Conservation (phyloP, 164 flowering plant genomes). For the Santalum album region DNA sequence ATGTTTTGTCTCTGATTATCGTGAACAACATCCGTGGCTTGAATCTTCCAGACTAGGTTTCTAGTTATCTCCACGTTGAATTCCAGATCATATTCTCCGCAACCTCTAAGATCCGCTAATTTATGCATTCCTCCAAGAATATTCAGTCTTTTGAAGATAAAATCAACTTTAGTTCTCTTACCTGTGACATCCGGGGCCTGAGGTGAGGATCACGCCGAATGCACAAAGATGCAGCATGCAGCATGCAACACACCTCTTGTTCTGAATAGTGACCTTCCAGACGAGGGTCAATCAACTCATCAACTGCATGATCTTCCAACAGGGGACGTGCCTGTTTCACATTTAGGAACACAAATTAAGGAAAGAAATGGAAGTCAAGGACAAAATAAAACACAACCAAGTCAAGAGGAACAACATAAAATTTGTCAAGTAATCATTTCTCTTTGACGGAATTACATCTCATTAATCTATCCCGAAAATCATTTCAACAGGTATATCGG, state of each 20-base stretch:
- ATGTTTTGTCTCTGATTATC: too few species aligned
- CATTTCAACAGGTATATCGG: too few species aligned
- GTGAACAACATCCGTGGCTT: too few species aligned
- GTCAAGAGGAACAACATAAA: not conserved
- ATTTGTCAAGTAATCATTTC: too few species aligned
- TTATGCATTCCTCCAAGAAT: not conserved
- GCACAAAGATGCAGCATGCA: slow-evolving; percentile 70
- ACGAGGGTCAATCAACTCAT: slow-evolving; percentile 47
- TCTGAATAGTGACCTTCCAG: slow-evolving; percentile 32
- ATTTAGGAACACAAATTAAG: not conserved
- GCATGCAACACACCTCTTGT: slow-evolving; percentile 53
- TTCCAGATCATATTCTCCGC: too few species aligned
- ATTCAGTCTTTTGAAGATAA: not conserved
- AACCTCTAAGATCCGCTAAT: too few species aligned
- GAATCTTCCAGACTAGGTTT: too few species aligned
- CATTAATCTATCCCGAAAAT: too few species aligned
- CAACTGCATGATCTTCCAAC: slow-evolving; percentile 42
- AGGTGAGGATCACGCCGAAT: slow-evolving; percentile 51
- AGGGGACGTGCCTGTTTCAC: slow-evolving; percentile 47
- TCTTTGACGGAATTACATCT: too few species aligned
- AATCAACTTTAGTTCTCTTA: slow-evolving; percentile 3
- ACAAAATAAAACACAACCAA: not conserved
- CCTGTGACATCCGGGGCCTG: slow-evolving; percentile 72
- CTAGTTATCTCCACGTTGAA: too few species aligned
- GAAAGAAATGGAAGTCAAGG: not conserved